Evolutionary conservation across 352 stramenopile species (phyloP), one percentile per base, ranked within the genome.

Genomic region (Phytopythium helicoides): DNA sequence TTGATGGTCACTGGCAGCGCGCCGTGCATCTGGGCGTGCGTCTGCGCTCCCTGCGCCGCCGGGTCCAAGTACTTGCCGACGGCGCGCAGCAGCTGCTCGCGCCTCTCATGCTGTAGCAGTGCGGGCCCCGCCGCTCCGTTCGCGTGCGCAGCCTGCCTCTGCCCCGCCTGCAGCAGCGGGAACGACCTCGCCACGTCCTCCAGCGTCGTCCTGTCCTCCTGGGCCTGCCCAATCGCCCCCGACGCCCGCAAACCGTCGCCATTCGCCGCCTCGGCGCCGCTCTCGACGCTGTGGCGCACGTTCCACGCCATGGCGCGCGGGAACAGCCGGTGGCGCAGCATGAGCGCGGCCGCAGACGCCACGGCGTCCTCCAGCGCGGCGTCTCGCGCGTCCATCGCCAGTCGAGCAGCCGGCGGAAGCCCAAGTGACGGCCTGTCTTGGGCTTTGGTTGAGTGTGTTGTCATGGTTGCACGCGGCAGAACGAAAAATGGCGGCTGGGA

Each of bases 221-320:
- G 47, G 18, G 44, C 37, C 28, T 45, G 26, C 2, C 51, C 44
- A 23, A 52, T 26, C 6, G 42, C 21, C 10, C 34, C 22, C 1
- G 23, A 9, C 12, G 42, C 42, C 54, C 61, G 23, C 7, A 46
- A 25, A n/a, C 6, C 10, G 7, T 16, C 39, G 6, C n/a, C 18
- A 11, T 16, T 15, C 5, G 19, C 28, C 0, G 45, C 33, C 15
- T 22, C 22, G 26, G 52, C 18, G 9, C 36, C 40, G 16, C 58
- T 42, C 16, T 56, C 22, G 26, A 52, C 53, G 48, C 40, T 66
- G 16, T 78, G 71, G n/a, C 61, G 63, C 14, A 76, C 61, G 45
- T 71, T 71, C 72, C 72, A 86, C 38, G 72, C 75, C 76, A 86
- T 86, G 36, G 72, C 76, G 18, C 76, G 70, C 14, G 76, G 76